Conservation (phyloP, 1,284 basidiomycete genomes). For the Cryptococcus neoformans region DNA sequence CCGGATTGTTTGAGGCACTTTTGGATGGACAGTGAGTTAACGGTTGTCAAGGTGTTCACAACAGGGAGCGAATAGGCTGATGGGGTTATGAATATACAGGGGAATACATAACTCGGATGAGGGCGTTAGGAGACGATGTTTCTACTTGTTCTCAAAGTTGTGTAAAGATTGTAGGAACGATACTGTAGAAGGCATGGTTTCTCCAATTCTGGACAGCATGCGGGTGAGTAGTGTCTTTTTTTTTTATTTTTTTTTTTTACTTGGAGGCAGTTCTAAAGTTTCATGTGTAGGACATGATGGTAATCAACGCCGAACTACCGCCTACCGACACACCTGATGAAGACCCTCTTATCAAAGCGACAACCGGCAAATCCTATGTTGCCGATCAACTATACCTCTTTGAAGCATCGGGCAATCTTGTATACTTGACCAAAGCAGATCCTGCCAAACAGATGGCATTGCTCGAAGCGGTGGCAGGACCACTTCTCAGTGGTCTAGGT, state of each 20-base stretch:
- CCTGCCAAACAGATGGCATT: slow-evolving; percentile 70
- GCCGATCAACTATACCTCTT: slow-evolving; percentile 94
- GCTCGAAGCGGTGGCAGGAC: slow-evolving; percentile 73
- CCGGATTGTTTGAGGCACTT: slow-evolving; percentile 84
- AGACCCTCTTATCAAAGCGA: slow-evolving; percentile 64
- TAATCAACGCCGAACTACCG: slow-evolving; percentile 52
- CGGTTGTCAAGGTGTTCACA: background rate
- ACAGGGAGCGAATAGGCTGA: background rate
- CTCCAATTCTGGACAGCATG: slow-evolving; percentile 69
- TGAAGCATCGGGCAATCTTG: slow-evolving; percentile 83
- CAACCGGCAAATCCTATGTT: slow-evolving; percentile 63
- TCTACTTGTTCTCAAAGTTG: slow-evolving; percentile 92
- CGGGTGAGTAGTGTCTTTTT: slow-evolving; percentile 49
- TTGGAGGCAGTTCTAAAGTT: background rate
- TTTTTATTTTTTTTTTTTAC: no score
- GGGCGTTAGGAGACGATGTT: slow-evolving; percentile 72
- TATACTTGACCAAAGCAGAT: slow-evolving; percentile 63
- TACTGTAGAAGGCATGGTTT: slow-evolving; percentile 69
- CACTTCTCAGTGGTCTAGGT: slow-evolving; percentile 74
- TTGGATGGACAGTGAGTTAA: slow-evolving; percentile 66
- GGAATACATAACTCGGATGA: slow-evolving; percentile 80
- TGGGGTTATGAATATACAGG: slow-evolving; percentile 51
- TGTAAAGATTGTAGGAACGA: slow-evolving; percentile 80
- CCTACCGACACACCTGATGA: slow-evolving; percentile 55
- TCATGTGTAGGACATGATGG: slow-evolving; percentile 51